Conservation (phyloP, 2,329 filamentous ascomycete species). For the Plenodomus lindquistii region DNA sequence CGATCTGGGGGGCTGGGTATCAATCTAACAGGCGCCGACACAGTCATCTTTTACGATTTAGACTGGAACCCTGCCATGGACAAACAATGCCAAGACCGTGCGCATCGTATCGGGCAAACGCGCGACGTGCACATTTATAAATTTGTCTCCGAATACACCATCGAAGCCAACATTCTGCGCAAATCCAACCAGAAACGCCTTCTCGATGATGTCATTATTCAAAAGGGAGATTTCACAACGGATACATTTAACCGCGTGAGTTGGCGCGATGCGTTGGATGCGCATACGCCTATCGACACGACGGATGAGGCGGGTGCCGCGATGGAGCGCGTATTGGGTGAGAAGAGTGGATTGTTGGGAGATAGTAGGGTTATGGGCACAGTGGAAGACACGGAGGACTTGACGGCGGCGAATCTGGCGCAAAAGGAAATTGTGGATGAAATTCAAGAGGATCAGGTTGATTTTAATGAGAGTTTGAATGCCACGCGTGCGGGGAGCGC, state of each 20-base stretch:
- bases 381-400: constrained; percentile 91
- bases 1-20: constrained; percentile 93
- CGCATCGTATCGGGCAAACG: constrained; percentile 95
- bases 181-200: constrained; percentile 98
- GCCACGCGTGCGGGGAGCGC: constrained; percentile 20
- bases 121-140: constrained; percentile 97
- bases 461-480: constrained; percentile 41
- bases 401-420: constrained; percentile 81
- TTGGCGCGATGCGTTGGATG: constrained; percentile 69
- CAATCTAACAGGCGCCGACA: constrained; percentile 94
- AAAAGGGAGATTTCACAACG: constrained; percentile 96
- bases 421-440: constrained; percentile 80
- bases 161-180: constrained; percentile 95
- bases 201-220: constrained; percentile 96
- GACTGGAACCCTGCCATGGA: constrained; percentile 99
- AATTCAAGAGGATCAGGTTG: constrained; percentile 50
- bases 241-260: constrained; percentile 86
- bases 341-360: constrained; percentile 61
- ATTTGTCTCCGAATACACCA: constrained; percentile 67
- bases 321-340: constrained; percentile 81
- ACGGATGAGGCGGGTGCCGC: constrained; percentile 74
- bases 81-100: constrained; percentile 97
- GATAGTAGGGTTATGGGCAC: constrained; percentile 75
- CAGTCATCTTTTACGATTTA: constrained; percentile 97
- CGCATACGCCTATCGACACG: constrained; percentile 45